Conservation (phyloP, 2,329 filamentous ascomycete genomes). For the Fusarium goolgardi region DNA sequence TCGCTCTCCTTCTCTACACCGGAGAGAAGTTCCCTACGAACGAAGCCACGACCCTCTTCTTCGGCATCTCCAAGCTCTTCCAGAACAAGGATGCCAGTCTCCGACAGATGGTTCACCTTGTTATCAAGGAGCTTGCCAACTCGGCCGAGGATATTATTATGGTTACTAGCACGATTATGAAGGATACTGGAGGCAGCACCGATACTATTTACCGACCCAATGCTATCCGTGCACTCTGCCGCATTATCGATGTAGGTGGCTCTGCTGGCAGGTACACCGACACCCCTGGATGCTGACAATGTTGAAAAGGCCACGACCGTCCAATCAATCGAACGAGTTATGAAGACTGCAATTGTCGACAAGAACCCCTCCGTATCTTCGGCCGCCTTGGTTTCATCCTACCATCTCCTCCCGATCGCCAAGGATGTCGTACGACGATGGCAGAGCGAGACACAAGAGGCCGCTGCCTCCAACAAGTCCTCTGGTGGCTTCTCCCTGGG, state of each 20-base stretch:
- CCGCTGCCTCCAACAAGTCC: conserved; percentile 89
- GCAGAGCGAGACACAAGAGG: conserved; percentile 99
- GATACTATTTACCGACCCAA: conserved; percentile 95
- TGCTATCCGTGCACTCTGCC: conserved; percentile 92
- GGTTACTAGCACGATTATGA: conserved; percentile 99
- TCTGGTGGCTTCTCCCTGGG: conserved; percentile 90
- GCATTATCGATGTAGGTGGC: conserved; percentile 88
- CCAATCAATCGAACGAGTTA: conserved; percentile 96
- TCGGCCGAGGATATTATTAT: conserved; percentile 99
- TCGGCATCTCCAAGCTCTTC: conserved; percentile 98
- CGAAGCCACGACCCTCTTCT: conserved; percentile 98
- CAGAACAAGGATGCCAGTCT: conserved; percentile 99
- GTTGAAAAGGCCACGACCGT: conserved; percentile 82
- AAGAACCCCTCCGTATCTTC: conserved; percentile 98
- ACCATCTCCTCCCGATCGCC: conserved; percentile 96
- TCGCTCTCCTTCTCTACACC: conserved; percentile 94
- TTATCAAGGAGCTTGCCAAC: conserved; percentile 96
- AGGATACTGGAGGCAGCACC: conserved; percentile 95
- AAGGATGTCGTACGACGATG: conserved; percentile 95
- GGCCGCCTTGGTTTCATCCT: conserved; percentile 94
- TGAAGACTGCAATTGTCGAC: conserved; percentile 99
- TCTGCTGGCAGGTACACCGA: conserved; percentile 28
- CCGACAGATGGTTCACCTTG: conserved; percentile 98
- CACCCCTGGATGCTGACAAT: conserved; percentile 46
- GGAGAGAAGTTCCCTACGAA: conserved; percentile 97